These are phyloP conservation scores for Pichia sp. DNA, from an alignment of 1,139 yeast genomes.

Conservation along the genomic window DNA sequence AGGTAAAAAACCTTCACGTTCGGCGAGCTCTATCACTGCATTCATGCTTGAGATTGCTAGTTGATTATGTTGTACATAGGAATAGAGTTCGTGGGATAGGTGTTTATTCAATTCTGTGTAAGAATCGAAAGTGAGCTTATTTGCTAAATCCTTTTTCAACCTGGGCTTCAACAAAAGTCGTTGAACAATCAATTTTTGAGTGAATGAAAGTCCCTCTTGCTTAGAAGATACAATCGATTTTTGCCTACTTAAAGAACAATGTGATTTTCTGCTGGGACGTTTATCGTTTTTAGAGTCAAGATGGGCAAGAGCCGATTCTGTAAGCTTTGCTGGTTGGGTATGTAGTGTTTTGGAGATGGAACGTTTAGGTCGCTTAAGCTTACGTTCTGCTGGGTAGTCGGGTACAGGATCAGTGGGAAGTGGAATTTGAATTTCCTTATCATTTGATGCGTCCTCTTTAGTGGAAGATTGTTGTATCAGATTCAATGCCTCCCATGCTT, in stretches of 20 bases:
- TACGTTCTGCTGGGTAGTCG: background rate
- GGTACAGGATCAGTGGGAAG: background rate
- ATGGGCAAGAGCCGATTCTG: conserved; percentile 23
- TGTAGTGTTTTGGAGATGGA: conserved; percentile 1
- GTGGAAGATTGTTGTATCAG: conserved; percentile 4
- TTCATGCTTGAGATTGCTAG: conserved; percentile 14
- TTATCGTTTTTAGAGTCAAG: conserved; percentile 16
- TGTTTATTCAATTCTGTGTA: conserved; percentile 30
- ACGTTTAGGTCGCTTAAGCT: conserved; percentile 14
- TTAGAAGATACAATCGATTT: background rate
- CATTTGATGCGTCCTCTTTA: background rate
- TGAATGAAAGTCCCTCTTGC: conserved; percentile 13
- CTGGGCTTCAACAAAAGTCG: conserved; percentile 28
- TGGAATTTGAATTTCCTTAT: background rate
- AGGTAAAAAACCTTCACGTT: conserved; percentile 15
- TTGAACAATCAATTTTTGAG: conserved; percentile 30
- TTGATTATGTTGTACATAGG: conserved; percentile 12
- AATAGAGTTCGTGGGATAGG: conserved; percentile 28
- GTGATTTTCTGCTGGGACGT: background rate
- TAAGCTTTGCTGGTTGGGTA: conserved; percentile 13
- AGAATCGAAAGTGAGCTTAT: conserved; percentile 13
- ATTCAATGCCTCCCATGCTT: conserved; percentile 19
- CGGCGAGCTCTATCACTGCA: conserved; percentile 18
- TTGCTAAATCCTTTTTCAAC: conserved; percentile 19
- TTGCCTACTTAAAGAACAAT: background rate